phyloP scores from a whole-genome alignment of 441 rosid species.

The Brassica balearica region DNA sequence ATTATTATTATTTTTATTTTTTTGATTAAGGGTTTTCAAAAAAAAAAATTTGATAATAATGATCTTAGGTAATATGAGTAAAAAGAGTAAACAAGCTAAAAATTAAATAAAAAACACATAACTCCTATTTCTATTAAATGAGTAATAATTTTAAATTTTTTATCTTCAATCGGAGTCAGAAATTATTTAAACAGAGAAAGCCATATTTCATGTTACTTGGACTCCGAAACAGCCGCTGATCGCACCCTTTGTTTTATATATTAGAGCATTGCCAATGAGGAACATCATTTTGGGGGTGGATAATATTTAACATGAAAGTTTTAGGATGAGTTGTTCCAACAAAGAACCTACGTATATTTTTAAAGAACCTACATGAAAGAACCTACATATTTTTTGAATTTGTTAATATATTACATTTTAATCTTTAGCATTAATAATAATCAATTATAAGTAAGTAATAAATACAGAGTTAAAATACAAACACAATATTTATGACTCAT shows the following conservation, averaged over 20 bases:
- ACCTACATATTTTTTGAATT: no score
- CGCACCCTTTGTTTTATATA: neutral
- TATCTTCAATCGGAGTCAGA: neutral
- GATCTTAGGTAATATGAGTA: neutral
- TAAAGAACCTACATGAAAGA: no score
- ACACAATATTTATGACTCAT: neutral
- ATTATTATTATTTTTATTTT: no score
- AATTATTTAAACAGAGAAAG: neutral
- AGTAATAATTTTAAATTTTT: no score
- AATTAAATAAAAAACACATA: neutral
- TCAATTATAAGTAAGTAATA: neutral
- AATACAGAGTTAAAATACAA: neutral
- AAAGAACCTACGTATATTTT: no score
- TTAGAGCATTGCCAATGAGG: neutral
- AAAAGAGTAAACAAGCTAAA: neutral
- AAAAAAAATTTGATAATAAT: neutral
- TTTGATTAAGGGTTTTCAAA: no score
- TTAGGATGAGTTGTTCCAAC: neutral
- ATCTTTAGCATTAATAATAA: neutral
- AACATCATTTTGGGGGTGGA: no score
- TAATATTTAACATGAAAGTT: no score
- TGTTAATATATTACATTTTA: neutral
- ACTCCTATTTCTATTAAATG: no score
- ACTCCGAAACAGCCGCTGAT: neutral
- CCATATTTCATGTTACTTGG: neutral